phyloP scores from a whole-genome alignment of 2,329 filamentous ascomycete genomes.

The Ophiobolus disseminans region DNA sequence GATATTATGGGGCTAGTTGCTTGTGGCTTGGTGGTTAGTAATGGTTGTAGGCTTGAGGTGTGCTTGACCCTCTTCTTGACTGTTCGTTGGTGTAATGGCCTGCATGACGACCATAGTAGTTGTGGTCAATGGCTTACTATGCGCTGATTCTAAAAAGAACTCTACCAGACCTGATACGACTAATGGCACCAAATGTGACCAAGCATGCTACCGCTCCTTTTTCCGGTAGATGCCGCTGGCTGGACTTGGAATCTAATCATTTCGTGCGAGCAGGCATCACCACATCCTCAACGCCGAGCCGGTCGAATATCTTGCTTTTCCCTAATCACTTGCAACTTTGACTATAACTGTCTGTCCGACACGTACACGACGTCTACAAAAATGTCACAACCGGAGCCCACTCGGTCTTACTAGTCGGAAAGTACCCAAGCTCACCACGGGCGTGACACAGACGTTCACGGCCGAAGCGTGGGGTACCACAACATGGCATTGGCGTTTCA shows the following conservation, averaged over 20 bases:
- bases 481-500: neutral
- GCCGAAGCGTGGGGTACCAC: neutral
- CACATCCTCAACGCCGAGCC: no score
- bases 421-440: neutral
- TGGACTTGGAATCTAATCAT: no score
- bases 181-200: no score
- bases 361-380: no score
- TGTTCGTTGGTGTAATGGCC: slow-evolving; percentile 30
- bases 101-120: slow-evolving; percentile 11
- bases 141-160: slow-evolving; percentile 15
- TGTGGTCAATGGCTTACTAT: neutral
- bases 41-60: slow-evolving; percentile 1
- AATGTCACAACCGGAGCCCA: no score
- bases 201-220: no score
- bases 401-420: neutral
- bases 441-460: neutral
- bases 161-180: slow-evolving; percentile 6
- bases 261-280: no score
- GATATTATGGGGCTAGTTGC: slow-evolving; percentile 3
- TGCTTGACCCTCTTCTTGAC: slow-evolving; percentile 6
- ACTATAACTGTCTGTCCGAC: no score
- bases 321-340: no score
- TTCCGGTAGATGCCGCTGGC: no score
- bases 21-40: neutral
- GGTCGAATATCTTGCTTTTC: no score